These are phyloP conservation scores for Metschnikowia sp. DNA, from an alignment of 805 yeast genomes.

Conservation along the genomic window DNA sequence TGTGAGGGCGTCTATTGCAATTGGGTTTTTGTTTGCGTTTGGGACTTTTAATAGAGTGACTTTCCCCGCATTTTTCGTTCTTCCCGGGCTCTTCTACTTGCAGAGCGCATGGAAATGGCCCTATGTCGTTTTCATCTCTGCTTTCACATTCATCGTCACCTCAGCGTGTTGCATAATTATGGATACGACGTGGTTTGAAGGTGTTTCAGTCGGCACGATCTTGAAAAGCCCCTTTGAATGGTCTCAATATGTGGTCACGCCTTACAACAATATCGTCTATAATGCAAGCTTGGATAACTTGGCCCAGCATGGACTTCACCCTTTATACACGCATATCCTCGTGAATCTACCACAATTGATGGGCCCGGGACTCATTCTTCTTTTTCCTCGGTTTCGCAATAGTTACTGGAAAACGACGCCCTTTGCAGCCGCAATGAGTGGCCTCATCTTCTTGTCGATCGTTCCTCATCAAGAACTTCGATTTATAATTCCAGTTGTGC, in stretches of 20 bases:
- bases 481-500: conserved; percentile 75
- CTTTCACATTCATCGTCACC: conserved; percentile 31
- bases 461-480: conserved; percentile 95
- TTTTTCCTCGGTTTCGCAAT: conserved; percentile 34
- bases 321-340: conserved; percentile 67
- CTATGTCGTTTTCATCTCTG: conserved; percentile 25
- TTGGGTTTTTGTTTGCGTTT: conserved; percentile 41
- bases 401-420: conserved; percentile 51
- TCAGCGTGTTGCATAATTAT: conserved; percentile 38
- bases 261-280: conserved; percentile 73
- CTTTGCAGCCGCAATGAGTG: conserved; percentile 59
- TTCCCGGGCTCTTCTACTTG: conserved; percentile 55
- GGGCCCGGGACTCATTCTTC: conserved; percentile 65
- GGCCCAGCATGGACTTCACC: conserved; percentile 78
- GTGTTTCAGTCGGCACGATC: conserved; percentile 5
- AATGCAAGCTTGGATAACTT: conserved; percentile 60
- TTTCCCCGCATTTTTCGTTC: conserved; percentile 66
- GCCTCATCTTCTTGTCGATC: conserved; percentile 56
- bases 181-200: conserved; percentile 51
- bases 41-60: conserved; percentile 87
- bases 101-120: conserved; percentile 40
- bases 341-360: conserved; percentile 75
- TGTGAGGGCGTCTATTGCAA: conserved; percentile 38
- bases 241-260: conserved; percentile 53
- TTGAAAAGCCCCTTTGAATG: conserved; percentile 12